Evolutionary conservation across 208 protist species (phyloP), one percentile per base, ranked within the genome.

Genomic region (Leishmania tropica): DNA sequence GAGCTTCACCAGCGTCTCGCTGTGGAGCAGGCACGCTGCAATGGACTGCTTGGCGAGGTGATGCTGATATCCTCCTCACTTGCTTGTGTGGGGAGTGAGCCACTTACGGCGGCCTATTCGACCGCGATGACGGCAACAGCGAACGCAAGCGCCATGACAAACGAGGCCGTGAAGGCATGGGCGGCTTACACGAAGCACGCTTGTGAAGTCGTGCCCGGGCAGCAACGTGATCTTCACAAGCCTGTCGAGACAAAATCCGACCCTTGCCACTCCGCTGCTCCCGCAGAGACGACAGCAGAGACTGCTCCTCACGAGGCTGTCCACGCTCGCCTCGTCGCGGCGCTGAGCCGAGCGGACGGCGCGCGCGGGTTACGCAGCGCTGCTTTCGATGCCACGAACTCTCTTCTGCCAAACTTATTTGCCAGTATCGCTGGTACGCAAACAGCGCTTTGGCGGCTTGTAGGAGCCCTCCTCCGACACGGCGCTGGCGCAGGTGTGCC

Each of bases 251-350:
- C 35, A 40, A 28, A 21, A 13, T 0, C 35, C 8, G 21, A 45
- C 35, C 10, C 37, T 40, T 28, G 37, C 65, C 37, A 21, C 19
- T 40, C 65, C 37, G 4, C 31, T 21, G 8, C 8, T 71, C 19
- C 37, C 37, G 65, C 37, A 71, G 17, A 42, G 17, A 28, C 5
- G 11, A n/a, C 11, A 28, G 31, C 17, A 71, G 65, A 37, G 11
- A 40, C 24, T 37, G 60, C 60, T 67, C n/a, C 13, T 37, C n/a
- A 37, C 31, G 60, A 67, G 60, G 60, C n/a, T 37, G 60, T 67
- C n/a, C 60, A 67, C n/a, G n/a, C n/a, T n/a, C n/a, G 28, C 31
- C 60, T 67, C n/a, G n/a, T 67, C 60, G 60, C n/a, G 60, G n/a
- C 60, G 3, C 60, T 67, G 13, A 31, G n/a, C n/a, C 7, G n/a